Conservation (phyloP, 768 basidiomycete genomes). For the Hydnomerulius pinastri region DNA sequence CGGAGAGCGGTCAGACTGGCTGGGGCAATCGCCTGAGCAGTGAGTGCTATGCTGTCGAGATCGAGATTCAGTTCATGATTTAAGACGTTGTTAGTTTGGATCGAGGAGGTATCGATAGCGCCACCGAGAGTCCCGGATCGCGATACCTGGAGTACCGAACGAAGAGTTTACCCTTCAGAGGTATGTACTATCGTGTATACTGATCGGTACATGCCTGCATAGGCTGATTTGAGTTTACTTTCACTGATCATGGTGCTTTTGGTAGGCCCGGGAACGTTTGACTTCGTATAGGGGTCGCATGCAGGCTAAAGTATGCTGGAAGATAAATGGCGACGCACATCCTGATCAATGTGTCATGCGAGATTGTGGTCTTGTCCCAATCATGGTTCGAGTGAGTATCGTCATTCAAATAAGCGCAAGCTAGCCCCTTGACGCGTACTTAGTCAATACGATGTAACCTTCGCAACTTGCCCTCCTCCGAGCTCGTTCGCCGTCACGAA, state of each 20-base stretch:
- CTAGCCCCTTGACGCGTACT: not conserved
- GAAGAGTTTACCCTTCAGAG: constrained; percentile 87
- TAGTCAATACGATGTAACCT: constrained; percentile 93
- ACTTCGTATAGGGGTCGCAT: constrained; percentile 91
- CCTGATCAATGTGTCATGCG: constrained; percentile 64
- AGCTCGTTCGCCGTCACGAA: constrained; percentile 88
- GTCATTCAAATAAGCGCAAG: not conserved
- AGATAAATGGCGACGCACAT: constrained; percentile 64
- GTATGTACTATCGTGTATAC: constrained; percentile 40
- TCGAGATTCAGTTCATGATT: constrained; percentile 10
- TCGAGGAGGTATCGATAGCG: constrained; percentile 81
- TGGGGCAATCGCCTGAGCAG: constrained; percentile 88
- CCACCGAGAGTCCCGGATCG: constrained; percentile 87
- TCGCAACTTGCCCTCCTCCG: constrained; percentile 79
- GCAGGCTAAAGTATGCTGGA: constrained; percentile 86
- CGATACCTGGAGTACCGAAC: constrained; percentile 70
- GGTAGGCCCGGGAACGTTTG: constrained; percentile 88
- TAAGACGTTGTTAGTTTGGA: constrained; percentile 68
- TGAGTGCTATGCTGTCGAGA: constrained; percentile 43
- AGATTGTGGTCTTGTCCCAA: constrained; percentile 91
- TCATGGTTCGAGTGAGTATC: constrained; percentile 90
- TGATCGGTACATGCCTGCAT: not conserved
- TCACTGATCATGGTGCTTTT: not conserved
- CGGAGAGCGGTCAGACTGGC: constrained; percentile 52
- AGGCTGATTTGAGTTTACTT: not conserved